Percentiles rank a stretch among this genome's conserved stretches.
Evolutionary conservation across 2,329 filamentous ascomycete species (phyloP).

Genomic region (Chrysosporium queenslandicum): DNA sequence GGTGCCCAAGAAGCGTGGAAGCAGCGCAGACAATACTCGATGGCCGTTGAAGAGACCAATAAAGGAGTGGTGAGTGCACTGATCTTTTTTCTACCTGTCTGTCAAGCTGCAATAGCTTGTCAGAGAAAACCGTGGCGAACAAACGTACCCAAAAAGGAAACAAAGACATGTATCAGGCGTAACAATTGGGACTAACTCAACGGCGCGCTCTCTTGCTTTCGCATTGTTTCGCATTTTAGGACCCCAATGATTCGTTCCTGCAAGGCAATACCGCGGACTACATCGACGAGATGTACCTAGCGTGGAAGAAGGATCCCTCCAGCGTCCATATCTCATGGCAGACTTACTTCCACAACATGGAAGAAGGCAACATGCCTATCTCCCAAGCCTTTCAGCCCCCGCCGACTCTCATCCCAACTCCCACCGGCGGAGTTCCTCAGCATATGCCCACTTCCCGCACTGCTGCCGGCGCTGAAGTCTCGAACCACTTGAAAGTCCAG

Average conservation of each 20-base stretch:
- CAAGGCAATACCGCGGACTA: constrained; percentile 97
- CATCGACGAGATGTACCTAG: constrained; percentile 98
- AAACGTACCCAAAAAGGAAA: no score
- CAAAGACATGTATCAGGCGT: background rate
- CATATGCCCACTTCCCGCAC: constrained; percentile 60
- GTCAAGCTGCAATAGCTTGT: no score
- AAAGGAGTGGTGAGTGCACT: constrained; percentile 49
- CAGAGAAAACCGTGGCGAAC: no score
- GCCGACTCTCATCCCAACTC: constrained; percentile 76
- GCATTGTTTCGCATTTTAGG: constrained; percentile 37
- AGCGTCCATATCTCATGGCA: constrained; percentile 98
- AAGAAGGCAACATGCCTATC: constrained; percentile 93
- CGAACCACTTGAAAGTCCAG: constrained; percentile 96
- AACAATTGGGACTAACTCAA: background rate
- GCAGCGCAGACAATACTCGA: constrained; percentile 48
- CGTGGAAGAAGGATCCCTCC: constrained; percentile 87
- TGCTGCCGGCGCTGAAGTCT: constrained; percentile 67
- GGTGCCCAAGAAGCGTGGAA: constrained; percentile 27
- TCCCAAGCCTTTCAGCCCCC: constrained; percentile 95
- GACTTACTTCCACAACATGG: constrained; percentile 99
- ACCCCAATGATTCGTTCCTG: constrained; percentile 91
- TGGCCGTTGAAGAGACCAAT: constrained; percentile 48
- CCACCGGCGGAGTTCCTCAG: constrained; percentile 65
- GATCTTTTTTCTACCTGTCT: constrained; percentile 13
- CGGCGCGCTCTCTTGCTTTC: constrained; percentile 15